Evolutionary conservation across 495 filamentous ascomycete species (phyloP).

Genomic region (Ramalina intermedia): DNA sequence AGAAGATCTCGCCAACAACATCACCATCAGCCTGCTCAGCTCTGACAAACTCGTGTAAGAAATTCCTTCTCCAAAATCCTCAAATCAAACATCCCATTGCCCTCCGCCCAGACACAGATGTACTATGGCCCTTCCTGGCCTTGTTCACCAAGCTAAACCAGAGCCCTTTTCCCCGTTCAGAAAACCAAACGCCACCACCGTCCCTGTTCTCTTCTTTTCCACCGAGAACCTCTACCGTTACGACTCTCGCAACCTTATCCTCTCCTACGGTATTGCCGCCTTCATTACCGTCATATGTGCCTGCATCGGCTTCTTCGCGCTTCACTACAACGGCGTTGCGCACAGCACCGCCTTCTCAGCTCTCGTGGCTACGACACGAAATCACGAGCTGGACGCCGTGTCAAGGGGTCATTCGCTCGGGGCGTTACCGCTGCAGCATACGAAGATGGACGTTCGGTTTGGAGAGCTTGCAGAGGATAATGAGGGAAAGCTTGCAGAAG

Average conservation of each 20-base stretch:
- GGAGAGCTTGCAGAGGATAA: not conserved
- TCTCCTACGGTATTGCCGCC: slow-evolving; percentile 5
- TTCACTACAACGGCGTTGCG: slow-evolving; percentile 4
- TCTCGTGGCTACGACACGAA: slow-evolving; percentile 8
- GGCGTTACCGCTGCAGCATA: slow-evolving; percentile 3
- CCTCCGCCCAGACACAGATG: no score
- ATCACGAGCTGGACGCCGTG: not conserved
- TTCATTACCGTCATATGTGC: not conserved
- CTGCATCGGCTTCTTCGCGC: slow-evolving; percentile 1
- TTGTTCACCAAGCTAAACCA: no score
- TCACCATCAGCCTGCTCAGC: slow-evolving; percentile 11
- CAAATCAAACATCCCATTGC: not conserved
- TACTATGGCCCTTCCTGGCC: no score
- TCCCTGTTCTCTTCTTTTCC: not conserved
- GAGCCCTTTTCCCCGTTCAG: not conserved
- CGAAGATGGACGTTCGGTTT: not conserved
- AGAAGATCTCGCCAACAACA: slow-evolving; percentile 10
- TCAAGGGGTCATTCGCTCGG: slow-evolving; percentile 6
- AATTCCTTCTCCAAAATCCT: not conserved
- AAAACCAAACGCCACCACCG: not conserved
- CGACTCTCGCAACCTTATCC: slow-evolving; percentile 3
- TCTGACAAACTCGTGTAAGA: not conserved
- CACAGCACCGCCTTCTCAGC: slow-evolving; percentile 10
- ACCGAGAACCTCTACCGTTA: slow-evolving; percentile 8
- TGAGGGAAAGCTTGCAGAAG: not conserved